A percentile compares a stretch with the other conserved stretches of the same genome.
phyloP scores from a whole-genome alignment of 2,329 filamentous ascomycete genomes.

The Mycogone perniciosa region DNA sequence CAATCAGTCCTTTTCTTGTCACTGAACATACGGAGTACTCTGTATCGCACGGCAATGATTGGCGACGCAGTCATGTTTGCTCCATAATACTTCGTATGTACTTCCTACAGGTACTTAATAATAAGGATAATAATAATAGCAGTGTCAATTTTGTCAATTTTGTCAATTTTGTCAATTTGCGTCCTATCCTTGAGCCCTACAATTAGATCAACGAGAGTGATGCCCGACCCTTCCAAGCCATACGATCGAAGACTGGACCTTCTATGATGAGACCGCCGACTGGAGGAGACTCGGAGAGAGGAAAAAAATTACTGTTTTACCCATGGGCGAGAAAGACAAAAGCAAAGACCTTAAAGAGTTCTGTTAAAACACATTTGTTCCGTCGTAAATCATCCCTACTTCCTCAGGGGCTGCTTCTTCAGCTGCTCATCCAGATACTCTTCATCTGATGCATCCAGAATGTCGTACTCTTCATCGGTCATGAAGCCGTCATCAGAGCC shows the following conservation, averaged over 20 bases:
- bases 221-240: neutral
- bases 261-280: neutral
- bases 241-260: neutral
- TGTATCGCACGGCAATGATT: too few relatives aligned
- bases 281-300: neutral
- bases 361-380: slow-evolving; percentile 4
- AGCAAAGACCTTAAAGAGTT: slow-evolving; percentile 8
- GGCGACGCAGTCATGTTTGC: neutral
- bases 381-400: slow-evolving; percentile 23
- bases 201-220: slow-evolving; percentile 16
- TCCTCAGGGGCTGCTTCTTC: slow-evolving; percentile 30
- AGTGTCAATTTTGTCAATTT: slow-evolving; percentile 15
- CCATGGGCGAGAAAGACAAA: slow-evolving; percentile 1
- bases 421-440: slow-evolving; percentile 60
- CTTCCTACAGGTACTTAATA: slow-evolving; percentile 7
- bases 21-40: too few relatives aligned
- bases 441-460: slow-evolving; percentile 89
- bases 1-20: too few relatives aligned
- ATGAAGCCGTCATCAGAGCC: slow-evolving; percentile 70
- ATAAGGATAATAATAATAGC: neutral
- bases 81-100: neutral
- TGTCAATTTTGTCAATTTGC: slow-evolving; percentile 15
- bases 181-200: slow-evolving; percentile 19
- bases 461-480: slow-evolving; percentile 97
- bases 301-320: slow-evolving; percentile 8